Conservation (phyloP, 192 early-diverging fungal species). For the Powellomyces hirtus region DNA sequence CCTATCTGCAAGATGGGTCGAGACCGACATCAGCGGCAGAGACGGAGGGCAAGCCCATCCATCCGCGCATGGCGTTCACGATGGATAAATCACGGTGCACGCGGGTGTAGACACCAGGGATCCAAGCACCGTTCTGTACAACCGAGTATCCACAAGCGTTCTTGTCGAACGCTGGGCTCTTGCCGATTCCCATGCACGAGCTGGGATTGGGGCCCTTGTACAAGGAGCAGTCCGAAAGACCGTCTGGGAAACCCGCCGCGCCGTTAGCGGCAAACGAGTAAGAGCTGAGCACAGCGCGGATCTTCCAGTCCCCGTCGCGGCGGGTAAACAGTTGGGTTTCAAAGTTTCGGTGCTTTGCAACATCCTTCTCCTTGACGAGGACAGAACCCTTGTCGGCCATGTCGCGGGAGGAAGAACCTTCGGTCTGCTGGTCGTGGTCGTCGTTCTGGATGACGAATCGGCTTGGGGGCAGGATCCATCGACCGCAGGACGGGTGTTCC, state of each 20-base stretch:
- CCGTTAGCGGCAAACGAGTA: background rate
- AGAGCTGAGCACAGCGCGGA: constrained; percentile 10
- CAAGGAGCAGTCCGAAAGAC: no score
- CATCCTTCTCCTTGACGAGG: constrained; percentile 30
- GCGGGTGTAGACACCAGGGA: no score
- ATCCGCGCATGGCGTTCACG: no score
- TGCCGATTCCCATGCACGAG: no score
- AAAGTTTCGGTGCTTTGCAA: constrained; percentile 21
- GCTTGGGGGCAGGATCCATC: constrained; percentile 20
- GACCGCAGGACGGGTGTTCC: constrained; percentile 29
- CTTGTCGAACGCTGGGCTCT: no score
- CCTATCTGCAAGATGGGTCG: no score
- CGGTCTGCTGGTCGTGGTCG: constrained; percentile 27
- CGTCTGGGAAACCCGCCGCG: background rate
- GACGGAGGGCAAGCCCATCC: no score
- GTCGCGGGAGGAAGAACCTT: constrained; percentile 25
- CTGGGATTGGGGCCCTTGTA: no score
- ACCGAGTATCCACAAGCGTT: no score
- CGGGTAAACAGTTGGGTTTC: constrained; percentile 23
- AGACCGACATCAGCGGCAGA: no score
- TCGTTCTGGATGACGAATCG: constrained; percentile 33
- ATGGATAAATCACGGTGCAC: no score
- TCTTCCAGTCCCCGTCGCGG: constrained; percentile 28
- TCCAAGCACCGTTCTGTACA: no score
- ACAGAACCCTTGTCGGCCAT: constrained; percentile 31